A percentile compares a stretch with the other conserved stretches of the same genome.
These are phyloP conservation scores for Lepidium sativum DNA, from an alignment of 345 rosid species.

Conservation along the genomic window DNA sequence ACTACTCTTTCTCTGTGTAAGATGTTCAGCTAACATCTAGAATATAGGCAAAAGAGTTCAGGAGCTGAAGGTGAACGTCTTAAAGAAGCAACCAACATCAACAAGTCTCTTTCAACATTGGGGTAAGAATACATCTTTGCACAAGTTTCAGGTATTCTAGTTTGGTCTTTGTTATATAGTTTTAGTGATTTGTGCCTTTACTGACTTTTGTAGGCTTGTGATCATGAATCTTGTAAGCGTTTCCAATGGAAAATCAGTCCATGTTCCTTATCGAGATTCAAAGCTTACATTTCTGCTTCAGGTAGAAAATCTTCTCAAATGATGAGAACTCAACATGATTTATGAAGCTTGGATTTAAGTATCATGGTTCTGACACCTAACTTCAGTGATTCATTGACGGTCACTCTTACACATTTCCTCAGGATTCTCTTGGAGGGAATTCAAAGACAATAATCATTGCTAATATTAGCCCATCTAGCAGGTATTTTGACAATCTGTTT, in stretches of 20 bases:
- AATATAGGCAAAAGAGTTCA: constrained; percentile 84
- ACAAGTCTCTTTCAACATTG: constrained; percentile 95
- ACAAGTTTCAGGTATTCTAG: neutral
- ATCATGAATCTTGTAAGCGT: constrained; percentile 94
- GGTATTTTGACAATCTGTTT: constrained; percentile 38
- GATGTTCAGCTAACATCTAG: constrained; percentile 7
- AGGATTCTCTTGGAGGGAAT: constrained; percentile 99
- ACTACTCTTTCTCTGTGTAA: neutral
- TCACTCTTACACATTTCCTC: constrained; percentile 13
- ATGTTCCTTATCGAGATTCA: constrained; percentile 97
- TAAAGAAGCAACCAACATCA: constrained; percentile 96
- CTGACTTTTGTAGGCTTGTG: constrained; percentile 60
- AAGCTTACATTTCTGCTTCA: constrained; percentile 98
- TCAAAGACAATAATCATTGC: constrained; percentile 95
- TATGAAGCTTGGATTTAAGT: neutral
- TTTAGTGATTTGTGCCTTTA: neutral
- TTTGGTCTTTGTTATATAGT: neutral
- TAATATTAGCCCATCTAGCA: constrained; percentile 82
- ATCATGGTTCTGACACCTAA: neutral
- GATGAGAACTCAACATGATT: neutral
- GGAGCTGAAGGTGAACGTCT: constrained; percentile 99
- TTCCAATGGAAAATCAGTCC: constrained; percentile 92
- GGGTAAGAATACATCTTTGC: constrained; percentile 45
- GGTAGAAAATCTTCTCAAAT: constrained; percentile 31
- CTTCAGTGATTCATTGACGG: neutral